phyloP scores from a whole-genome alignment of 192 early-diverging fungal genomes.

The Endogone sp. region DNA sequence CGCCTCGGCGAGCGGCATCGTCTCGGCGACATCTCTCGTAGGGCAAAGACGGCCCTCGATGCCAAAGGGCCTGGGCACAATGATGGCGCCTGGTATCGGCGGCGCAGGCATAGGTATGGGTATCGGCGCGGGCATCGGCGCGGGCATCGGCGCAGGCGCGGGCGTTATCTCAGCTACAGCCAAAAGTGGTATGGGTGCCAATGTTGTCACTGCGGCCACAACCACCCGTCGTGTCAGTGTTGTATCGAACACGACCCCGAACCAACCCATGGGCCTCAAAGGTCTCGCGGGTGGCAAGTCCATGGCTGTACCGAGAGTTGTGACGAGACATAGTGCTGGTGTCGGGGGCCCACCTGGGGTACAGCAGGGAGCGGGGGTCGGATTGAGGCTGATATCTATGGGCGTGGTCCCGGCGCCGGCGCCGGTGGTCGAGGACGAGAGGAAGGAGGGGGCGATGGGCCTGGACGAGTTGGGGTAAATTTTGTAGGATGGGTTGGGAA shows the following conservation, averaged over 20 bases:
- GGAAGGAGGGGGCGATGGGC: background rate
- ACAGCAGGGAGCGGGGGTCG: background rate
- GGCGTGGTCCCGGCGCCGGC: background rate
- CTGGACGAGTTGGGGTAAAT: background rate
- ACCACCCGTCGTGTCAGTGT: too few species aligned
- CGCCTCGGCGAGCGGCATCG: background rate
- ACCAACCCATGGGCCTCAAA: background rate
- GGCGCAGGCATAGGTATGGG: background rate
- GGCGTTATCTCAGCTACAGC: background rate
- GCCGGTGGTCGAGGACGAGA: background rate
- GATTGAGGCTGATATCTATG: background rate
- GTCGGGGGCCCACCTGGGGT: background rate
- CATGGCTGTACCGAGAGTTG: background rate
- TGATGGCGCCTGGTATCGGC: background rate
- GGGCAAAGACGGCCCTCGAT: too few species aligned
- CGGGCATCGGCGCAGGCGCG: too few species aligned
- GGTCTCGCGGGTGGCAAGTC: background rate
- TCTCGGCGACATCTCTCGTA: background rate
- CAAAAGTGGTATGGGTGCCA: too few species aligned
- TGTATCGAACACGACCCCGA: too few species aligned
- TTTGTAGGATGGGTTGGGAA: background rate
- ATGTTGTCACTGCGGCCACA: too few species aligned
- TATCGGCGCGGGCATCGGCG: background rate
- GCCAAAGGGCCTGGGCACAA: background rate
- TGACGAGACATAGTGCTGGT: background rate